Base-by-base conservation (phyloP, 495 filamentous ascomycete genomes). In the Massariosphaeria phaeospora region DNA sequence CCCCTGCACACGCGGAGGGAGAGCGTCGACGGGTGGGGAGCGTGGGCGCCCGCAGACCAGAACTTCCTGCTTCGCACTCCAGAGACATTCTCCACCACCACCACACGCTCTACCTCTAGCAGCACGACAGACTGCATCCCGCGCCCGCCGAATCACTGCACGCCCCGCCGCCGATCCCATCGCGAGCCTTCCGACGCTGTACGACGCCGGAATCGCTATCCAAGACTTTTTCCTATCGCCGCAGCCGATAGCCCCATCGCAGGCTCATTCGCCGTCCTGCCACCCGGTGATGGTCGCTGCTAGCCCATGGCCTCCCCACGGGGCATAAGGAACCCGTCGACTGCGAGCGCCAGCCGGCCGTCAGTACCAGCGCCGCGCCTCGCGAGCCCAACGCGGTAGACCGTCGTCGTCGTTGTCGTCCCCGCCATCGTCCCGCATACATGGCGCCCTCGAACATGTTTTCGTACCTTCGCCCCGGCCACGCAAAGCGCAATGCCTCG, bases 381-480 rank as follows among this genome's bases (percentile, higher is more conserved):
- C 13, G 11, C 34, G 17, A 17, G 36, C 21, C 13, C 13, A 6
- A 13, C 44, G 30, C 30, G 33, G 9, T 13, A 49, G 17, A 23
- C 40, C 38, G 9, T n/a, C n/a, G n/a, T n/a, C n/a, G n/a, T n/a
- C n/a, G n/a, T n/a, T n/a, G n/a, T n/a, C n/a, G n/a, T n/a, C n/a
- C n/a, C n/a, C n/a, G n/a, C n/a, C n/a, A n/a, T n/a, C n/a, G n/a
- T 7, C 33, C n/a, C 17, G 25, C 25, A 23, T 17, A 11, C 38
- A 64, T 64, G 61, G 61, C 61, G 36, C 61, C 61, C 25, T 64
- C 63, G 12, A 57, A 57, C 48, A 70, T 72, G 69, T 69, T 72
- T 43, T 69, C 70, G 48, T 70, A 72, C 63, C 66, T 72, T 11
- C 65, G 68, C n/a, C 63, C 69, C 10, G 40, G 47, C 40, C 69